Evolutionary conservation across 2,329 filamentous ascomycete species (phyloP).

Genomic region (Clonostachys chloroleuca): DNA sequence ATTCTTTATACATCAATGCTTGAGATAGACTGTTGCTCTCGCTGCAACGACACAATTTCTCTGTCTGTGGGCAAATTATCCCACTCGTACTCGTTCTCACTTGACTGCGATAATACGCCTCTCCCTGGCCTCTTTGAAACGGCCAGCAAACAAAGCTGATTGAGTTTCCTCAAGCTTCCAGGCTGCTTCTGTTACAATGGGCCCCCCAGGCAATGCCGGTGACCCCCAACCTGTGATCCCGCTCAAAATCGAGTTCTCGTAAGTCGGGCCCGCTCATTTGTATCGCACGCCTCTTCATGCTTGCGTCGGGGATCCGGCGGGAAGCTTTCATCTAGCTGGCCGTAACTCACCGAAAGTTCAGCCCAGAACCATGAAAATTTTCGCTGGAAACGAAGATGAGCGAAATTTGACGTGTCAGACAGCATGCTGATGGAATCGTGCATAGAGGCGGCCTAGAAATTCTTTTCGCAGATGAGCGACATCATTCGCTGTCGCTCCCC

Average conservation of each 20-base stretch:
- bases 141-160: not conserved
- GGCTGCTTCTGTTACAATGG: conserved; percentile 4
- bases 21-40: no score
- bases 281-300: no score
- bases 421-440: not conserved
- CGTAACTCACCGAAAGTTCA: not conserved
- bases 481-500: conserved; percentile 68
- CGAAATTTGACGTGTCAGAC: no score
- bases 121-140: no score
- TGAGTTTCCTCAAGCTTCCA: not conserved
- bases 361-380: not conserved
- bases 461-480: conserved; percentile 80
- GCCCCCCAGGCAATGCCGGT: conserved; percentile 2
- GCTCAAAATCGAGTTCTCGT: conserved; percentile 70
- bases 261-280: conserved; percentile 14
- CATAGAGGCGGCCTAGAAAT: conserved; percentile 85
- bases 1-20: no score
- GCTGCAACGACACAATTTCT: no score
- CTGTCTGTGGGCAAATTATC: no score
- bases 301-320: no score
- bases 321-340: no score
- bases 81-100: no score
- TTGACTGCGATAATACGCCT: no score
- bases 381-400: no score
- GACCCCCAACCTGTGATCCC: conserved; percentile 30